phyloP scores from a whole-genome alignment of 78 protist genomes.

The Guillardia theta region DNA sequence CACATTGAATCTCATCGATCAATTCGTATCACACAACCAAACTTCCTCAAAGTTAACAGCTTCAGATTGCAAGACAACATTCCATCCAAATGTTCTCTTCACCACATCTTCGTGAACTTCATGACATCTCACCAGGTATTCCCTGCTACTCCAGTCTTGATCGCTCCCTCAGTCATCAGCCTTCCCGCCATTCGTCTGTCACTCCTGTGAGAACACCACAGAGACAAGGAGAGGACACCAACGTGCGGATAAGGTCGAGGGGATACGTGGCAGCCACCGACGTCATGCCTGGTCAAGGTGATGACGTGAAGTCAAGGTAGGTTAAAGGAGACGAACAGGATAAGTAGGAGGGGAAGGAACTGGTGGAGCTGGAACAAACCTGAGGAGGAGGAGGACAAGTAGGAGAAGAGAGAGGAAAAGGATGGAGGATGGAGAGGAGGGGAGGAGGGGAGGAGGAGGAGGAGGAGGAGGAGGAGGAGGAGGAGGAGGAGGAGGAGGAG shows the following conservation, averaged over 20 bases:
- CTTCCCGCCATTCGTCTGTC: background rate
- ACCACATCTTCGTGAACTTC: no score
- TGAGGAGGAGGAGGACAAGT: background rate
- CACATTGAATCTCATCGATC: no score
- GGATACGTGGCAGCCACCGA: constrained; percentile 2
- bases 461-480: background rate
- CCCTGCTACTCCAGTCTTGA: background rate
- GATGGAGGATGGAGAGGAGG: background rate
- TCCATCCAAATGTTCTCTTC: no score
- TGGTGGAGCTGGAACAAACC: background rate
- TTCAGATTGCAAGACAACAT: no score
- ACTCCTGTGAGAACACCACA: background rate
- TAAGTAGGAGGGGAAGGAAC: background rate
- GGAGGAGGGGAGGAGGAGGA: background rate
- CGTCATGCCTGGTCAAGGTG: background rate
- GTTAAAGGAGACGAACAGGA: background rate
- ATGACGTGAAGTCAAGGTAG: background rate
- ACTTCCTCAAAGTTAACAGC: no score
- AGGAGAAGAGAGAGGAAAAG: background rate
- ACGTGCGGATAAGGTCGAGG: constrained; percentile 21
- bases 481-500: background rate
- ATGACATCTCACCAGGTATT: background rate
- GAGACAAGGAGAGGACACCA: background rate
- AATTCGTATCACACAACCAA: no score
- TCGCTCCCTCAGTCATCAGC: background rate